Conservation (phyloP, 345 rosid species). For the Eucalyptus globulus region DNA sequence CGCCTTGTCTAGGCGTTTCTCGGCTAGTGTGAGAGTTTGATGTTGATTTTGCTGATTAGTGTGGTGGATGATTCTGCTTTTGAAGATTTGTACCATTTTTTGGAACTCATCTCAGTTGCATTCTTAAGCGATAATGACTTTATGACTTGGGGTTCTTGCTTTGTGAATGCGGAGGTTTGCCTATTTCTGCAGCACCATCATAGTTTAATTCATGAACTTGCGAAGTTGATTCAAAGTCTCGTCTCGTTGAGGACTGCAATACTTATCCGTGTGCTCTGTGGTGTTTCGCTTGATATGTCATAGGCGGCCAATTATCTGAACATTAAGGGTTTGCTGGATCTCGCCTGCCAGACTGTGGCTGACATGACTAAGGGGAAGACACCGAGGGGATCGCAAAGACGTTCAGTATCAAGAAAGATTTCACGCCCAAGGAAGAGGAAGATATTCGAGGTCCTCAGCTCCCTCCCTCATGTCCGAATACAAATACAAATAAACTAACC, state of each 20-base stretch:
- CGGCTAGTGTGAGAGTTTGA: not conserved
- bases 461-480: not conserved
- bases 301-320: constrained; percentile 67
- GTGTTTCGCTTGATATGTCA: not conserved
- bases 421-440: constrained; percentile 52
- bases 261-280: not conserved
- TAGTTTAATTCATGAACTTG: not conserved
- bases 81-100: no score
- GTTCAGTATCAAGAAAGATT: constrained; percentile 50
- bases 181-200: not conserved
- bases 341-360: constrained; percentile 5
- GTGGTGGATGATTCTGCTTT: not conserved
- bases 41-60: not conserved
- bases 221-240: not conserved
- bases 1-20: not conserved
- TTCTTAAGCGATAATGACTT: not conserved
- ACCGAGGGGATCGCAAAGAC: constrained; percentile 28
- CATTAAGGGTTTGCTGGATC: constrained; percentile 47
- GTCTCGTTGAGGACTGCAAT: not conserved
- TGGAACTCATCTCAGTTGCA: not conserved
- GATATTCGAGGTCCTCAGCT: constrained; percentile 16
- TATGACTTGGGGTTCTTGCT: not conserved
- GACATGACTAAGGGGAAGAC: constrained; percentile 46
- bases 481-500: no score
- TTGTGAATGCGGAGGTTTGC: not conserved